These are phyloP conservation scores for Alliaria petiolata DNA, from an alignment of 345 rosid genomes.

Conservation along the genomic window DNA sequence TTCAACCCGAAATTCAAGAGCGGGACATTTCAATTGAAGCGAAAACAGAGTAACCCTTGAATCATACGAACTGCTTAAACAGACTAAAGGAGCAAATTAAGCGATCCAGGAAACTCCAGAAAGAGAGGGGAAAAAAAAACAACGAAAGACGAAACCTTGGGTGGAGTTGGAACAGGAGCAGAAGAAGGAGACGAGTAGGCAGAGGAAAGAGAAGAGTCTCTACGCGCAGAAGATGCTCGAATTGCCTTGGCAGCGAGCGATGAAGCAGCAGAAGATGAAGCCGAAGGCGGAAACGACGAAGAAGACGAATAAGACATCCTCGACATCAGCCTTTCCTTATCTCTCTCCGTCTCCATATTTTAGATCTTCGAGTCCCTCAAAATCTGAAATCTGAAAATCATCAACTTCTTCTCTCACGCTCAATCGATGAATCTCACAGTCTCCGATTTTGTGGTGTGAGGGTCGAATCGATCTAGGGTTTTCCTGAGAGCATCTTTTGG, in stretches of 20 bases:
- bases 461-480: constrained; percentile 27
- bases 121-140: not conserved
- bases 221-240: constrained; percentile 71
- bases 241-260: constrained; percentile 80
- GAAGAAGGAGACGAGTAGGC: constrained; percentile 51
- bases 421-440: not conserved
- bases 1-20: not conserved
- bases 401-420: not conserved
- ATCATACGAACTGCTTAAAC: not conserved
- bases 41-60: not conserved
- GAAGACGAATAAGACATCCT: constrained; percentile 23
- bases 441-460: not conserved
- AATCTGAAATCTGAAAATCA: not conserved
- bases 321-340: constrained; percentile 1
- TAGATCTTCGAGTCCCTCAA: constrained; percentile 14
- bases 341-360: constrained; percentile 12
- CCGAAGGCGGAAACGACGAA: constrained; percentile 19
- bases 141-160: constrained; percentile 10
- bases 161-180: constrained; percentile 28
- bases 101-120: not conserved
- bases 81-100: not conserved
- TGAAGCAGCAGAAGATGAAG: constrained; percentile 42
- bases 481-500: constrained; percentile 13
- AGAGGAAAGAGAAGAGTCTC: constrained; percentile 67
- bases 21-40: constrained; percentile 1